Evolutionary conservation across 768 basidiomycete species (phyloP), one percentile per base, ranked within the genome.

Genomic region (Inosperma sp.): DNA sequence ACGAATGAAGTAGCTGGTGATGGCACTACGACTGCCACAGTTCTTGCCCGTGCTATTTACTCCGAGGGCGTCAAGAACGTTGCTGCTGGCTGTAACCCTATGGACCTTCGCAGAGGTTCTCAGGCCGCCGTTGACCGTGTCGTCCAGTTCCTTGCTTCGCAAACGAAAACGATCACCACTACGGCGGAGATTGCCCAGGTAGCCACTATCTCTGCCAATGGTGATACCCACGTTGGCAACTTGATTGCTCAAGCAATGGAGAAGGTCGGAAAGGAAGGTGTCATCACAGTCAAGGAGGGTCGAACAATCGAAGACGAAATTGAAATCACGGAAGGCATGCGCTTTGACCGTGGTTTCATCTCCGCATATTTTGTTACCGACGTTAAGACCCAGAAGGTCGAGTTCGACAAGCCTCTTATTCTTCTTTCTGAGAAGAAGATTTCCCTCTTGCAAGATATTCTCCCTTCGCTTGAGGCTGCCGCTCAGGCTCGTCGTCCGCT

Each of bases 281-380:
- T 98, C 64, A 98, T 99, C 76, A 98, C 95, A 43, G 94, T 99
- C 68, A 99, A 98, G 78, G 95, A 99, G 70, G 95, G 95, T 36
- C 84, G 88, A 60, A 98, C 95, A 5, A 96, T 94, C 57, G 93
- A 97, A 61, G 95, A 99, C 65, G 93, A 96, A 72, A 97, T 97
- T 65, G 95, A 99, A 68, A 93, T 99, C 63, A 97, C 95, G 22
- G 95, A 99, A 74, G 95, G 95, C 70, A 99, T 99, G 95, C 85
- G 93, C 63, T 97, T 99, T 74, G 95, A 99, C 81, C 88, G 95
- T 48, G 95, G 95, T 17, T 99, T 82, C 80, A 95, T 97, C 72
- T 93, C 90, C 1, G 92, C 94, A 0, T 97, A 97, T 81, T 96
- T 98, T 69, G 84, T 99, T 71, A 98, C 95, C 57, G 93, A 99